Base-by-base conservation (phyloP, 768 basidiomycete genomes). In the Phallus indusiatus region DNA sequence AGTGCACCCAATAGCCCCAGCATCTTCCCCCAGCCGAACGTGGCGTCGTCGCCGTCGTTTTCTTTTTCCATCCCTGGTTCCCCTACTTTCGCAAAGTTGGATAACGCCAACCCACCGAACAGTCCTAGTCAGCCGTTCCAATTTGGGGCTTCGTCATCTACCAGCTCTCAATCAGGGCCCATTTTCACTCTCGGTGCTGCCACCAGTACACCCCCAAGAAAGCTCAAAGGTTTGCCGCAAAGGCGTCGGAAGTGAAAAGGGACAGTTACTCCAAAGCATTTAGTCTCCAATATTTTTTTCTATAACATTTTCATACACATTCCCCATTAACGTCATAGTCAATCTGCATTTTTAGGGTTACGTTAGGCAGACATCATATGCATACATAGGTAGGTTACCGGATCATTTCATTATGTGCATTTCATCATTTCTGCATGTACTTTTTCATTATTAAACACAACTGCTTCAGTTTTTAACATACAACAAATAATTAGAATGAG, bases 91-190 rank as follows among this genome's bases (percentile, higher is more conserved):
- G 46, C 49, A 5, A 59, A 51, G 20, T 28, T 49, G 16, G 50
- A 59, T 42, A n/a, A 8, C 34, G 22, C 49, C 42, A 42, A 42
- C 20, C 35, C 50, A n/a, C 28, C 49, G 18, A 37, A 20, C 47
- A 56, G 21, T n/a, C 20, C 57, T 14, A 59, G n/a, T 34, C 57
- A 59, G 34, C 57, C 57, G 8, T 59, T 59, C 57, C 57, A 59
- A 22, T 59, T 59, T 36, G 57, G 57, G 9, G n/a, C 49, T 6
- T 36, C 49, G n/a, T 21, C 14, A 14, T 28, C 48, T 11, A 6
- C 49, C n/a, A n/a, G 42, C n/a, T 42, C 42, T 42, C 42, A 42
- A 42, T 11, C 42, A 42, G 42, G 42, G 4, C 14, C 28, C 16
- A 51, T 59, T 14, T 51, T 51, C 36, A 59, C 50, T 9, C n/a